Base-by-base conservation (phyloP, 225 moss, liverwort and hornwort species). In the Pleurozium schreberi region DNA sequence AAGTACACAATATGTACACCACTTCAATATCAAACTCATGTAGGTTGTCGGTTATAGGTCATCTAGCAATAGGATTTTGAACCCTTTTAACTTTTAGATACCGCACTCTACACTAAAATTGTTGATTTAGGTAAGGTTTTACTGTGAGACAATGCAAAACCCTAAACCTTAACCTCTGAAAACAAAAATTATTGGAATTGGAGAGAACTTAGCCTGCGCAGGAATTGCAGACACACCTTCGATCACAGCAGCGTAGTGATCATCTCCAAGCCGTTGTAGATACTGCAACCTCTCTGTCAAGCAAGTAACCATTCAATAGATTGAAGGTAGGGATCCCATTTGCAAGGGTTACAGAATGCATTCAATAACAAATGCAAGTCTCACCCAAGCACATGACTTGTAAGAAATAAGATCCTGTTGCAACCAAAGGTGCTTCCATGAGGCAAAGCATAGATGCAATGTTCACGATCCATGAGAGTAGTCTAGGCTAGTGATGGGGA, bases 241-340 rank as follows among this genome's bases (percentile, higher is more conserved):
- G 68, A 99, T 95, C n/a, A 99, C 97, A 49, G 91, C 93, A 82
- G 87, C 91, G 64, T 81, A 90, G 64, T 99, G 93, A 91, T 92
- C 88, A 22, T 95, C 94, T 87, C 95, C 95, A 75, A 95, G 91
- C 17, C 89, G 91, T 85, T 94, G 91, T 71, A 97, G 68, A 87
- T 96, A 92, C 87, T 95, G 90, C 90, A 97, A 59, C 92, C 94
- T 95, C 91, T 91, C 98, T 98, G 93, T 89, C 82, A 87, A 90
- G 68, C 73, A 81, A 73, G 70, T 52, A 73, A 59, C 11, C 63
- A 62, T n/a, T 28, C 55, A 59, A 49, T 34, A 43, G 40, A 43
- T 83, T 53, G 38, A 43, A 53, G 65, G 26, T 34, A 55, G 25
- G 66, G 45, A 69, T 59, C 19, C n/a, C 67, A n/a, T 68, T n/a